phyloP scores from a whole-genome alignment of 2,329 filamentous ascomycete species.

The Botryotinia convoluta region DNA sequence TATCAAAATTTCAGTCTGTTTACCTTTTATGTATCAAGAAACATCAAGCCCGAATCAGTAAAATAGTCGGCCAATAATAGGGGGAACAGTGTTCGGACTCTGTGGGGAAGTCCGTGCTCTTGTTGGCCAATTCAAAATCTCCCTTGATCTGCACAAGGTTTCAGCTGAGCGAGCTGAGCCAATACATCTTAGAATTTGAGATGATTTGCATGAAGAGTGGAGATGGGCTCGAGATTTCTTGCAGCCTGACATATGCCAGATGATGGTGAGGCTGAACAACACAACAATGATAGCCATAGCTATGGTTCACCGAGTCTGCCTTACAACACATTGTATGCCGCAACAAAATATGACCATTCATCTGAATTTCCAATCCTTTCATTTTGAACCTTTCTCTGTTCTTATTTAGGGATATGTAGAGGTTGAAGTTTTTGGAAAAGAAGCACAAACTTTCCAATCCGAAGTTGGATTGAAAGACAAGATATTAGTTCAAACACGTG shows the following conservation, averaged over 20 bases:
- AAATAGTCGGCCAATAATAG: neutral
- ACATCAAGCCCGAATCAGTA: neutral
- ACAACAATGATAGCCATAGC: neutral
- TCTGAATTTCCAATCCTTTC: neutral
- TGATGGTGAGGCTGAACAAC: neutral
- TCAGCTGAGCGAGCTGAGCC: neutral
- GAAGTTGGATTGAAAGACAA: neutral
- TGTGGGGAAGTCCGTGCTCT: conserved; percentile 13
- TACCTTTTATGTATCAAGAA: neutral
- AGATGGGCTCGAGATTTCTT: neutral
- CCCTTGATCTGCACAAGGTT: neutral
- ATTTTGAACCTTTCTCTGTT: neutral
- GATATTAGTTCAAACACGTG: neutral
- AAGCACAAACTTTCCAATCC: neutral
- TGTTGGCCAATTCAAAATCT: neutral
- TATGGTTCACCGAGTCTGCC: neutral
- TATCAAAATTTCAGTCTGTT: neutral
- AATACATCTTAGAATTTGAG: neutral
- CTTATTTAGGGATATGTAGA: neutral
- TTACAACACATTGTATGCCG: neutral
- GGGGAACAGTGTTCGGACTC: neutral
- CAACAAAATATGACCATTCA: neutral
- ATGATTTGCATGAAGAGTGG: neutral
- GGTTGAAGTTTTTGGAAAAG: neutral
- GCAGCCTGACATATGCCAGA: neutral